Evolutionary conservation across 768 basidiomycete species (phyloP).

Genomic region (Mycena chlorophos): DNA sequence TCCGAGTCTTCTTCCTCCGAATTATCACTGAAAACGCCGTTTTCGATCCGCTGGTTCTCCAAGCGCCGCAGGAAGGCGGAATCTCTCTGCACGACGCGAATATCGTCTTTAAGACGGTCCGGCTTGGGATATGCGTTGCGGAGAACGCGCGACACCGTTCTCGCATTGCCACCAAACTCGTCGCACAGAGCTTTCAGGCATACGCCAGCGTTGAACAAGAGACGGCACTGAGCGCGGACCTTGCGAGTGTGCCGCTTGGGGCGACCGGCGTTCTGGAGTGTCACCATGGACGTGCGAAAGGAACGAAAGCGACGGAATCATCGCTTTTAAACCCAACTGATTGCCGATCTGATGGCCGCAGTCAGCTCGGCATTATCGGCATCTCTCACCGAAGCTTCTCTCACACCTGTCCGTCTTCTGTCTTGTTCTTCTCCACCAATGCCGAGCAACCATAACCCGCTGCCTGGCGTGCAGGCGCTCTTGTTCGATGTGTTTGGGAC

Average conservation of each 20-base stretch:
- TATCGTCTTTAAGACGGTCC: neutral
- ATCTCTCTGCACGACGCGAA: neutral
- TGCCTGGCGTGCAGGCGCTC: conserved; percentile 38
- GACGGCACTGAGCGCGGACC: neutral
- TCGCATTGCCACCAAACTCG: neutral
- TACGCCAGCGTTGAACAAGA: neutral
- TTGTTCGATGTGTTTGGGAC: conserved; percentile 55
- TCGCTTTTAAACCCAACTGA: too few species aligned
- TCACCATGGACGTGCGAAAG: too few species aligned
- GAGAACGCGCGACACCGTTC: neutral
- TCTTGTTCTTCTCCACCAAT: neutral
- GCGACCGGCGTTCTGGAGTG: too few species aligned
- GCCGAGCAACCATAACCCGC: neutral
- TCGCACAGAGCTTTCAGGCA: neutral
- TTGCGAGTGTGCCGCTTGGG: neutral
- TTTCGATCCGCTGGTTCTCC: neutral
- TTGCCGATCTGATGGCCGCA: too few species aligned
- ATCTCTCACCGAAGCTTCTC: too few species aligned
- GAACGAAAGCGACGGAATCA: too few species aligned
- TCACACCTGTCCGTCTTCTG: neutral
- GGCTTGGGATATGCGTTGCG: neutral
- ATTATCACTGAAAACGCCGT: too few species aligned
- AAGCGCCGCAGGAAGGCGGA: neutral
- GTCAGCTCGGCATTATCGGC: too few species aligned
- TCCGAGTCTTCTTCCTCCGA: too few species aligned